Evolutionary conservation across 805 yeast genomes (phyloP).

Genomic region (Jamesozyma rosinii): DNA sequence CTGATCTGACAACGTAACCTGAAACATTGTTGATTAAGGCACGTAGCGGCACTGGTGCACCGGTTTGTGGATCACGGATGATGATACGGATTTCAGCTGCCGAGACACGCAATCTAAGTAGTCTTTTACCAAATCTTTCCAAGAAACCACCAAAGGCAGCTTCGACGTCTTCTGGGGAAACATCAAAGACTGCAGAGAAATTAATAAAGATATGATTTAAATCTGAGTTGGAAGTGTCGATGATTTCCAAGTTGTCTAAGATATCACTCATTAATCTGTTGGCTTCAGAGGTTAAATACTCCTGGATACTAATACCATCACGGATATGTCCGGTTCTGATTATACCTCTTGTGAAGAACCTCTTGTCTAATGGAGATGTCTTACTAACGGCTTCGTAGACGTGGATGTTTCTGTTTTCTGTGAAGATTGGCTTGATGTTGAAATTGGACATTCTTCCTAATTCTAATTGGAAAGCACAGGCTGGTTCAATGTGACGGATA

Average conservation of each 20-base stretch:
- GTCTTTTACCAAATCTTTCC: conserved; percentile 93
- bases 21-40: conserved; percentile 94
- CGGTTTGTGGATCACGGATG: conserved; percentile 81
- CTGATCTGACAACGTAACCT: conserved; percentile 94
- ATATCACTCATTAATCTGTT: conserved; percentile 93
- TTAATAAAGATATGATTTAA: conserved; percentile 94
- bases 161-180: conserved; percentile 91
- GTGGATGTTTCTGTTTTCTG: conserved; percentile 94
- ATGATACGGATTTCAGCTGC: conserved; percentile 96
- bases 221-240: conserved; percentile 91
- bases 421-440: conserved; percentile 86
- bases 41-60: conserved; percentile 88
- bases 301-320: conserved; percentile 86
- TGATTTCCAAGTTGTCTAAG: conserved; percentile 86
- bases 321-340: conserved; percentile 92
- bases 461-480: conserved; percentile 94
- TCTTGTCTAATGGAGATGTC: conserved; percentile 84
- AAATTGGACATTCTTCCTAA: conserved; percentile 89
- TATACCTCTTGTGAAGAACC: conserved; percentile 95
- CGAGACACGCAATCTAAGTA: conserved; percentile 93
- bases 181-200: conserved; percentile 90
- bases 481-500: conserved; percentile 96
- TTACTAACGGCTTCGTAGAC: conserved; percentile 95
- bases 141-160: conserved; percentile 96
- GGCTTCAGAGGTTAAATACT: conserved; percentile 91